A percentile compares a stretch with the other conserved stretches of the same genome.
These are phyloP conservation scores for Tetrapisispora namnaoensis DNA, from an alignment of 805 yeast species.

Conservation along the genomic window DNA sequence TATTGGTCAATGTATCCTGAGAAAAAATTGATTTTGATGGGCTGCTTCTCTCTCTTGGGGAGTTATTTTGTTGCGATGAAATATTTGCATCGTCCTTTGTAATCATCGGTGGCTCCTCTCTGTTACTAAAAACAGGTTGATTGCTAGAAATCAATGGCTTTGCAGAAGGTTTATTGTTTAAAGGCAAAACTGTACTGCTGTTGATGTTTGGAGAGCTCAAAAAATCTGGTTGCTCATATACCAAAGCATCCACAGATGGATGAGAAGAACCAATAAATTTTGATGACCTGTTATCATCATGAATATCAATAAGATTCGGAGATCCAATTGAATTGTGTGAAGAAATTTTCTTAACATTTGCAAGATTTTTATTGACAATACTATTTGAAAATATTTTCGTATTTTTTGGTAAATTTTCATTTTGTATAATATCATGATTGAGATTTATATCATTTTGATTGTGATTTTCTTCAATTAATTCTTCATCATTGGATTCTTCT, in stretches of 20 bases:
- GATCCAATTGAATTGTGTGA: constrained; percentile 7
- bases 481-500: no score
- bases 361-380: background rate
- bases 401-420: no score
- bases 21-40: background rate
- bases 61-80: background rate
- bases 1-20: background rate
- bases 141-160: background rate
- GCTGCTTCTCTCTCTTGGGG: background rate
- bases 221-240: constrained; percentile 24
- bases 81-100: background rate
- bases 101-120: background rate
- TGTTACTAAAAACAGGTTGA: background rate
- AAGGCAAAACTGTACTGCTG: no score
- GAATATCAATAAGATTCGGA: constrained; percentile 33
- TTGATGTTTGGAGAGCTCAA: constrained; percentile 19
- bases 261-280: constrained; percentile 3
- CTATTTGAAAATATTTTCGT: background rate
- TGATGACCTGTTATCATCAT: constrained; percentile 16
- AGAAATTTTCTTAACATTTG: background rate
- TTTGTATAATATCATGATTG: no score
- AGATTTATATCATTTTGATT: constrained; percentile 1
- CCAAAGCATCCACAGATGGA: background rate
- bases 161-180: background rate
- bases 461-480: constrained; percentile 12